A percentile compares a stretch with the other conserved stretches of the same genome.
Conservation (phyloP, 2,329 filamentous ascomycete species). For the Orbilia brochopaga region DNA sequence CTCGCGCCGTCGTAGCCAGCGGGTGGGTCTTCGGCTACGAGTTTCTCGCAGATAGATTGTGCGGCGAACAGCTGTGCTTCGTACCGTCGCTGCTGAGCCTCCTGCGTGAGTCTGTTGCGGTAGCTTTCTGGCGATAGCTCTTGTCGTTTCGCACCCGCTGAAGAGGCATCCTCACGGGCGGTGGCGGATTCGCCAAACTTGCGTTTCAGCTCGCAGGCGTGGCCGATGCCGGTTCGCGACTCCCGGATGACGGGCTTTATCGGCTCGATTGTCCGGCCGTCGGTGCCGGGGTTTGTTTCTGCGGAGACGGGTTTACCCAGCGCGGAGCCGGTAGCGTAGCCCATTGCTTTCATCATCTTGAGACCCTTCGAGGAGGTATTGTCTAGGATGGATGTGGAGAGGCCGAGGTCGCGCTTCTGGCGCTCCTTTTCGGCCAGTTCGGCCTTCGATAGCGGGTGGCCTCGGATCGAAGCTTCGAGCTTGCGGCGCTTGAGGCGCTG, state of each 20-base stretch:
- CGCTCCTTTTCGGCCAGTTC: constrained; percentile 78
- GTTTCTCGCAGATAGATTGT: constrained; percentile 79
- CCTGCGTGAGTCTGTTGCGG: constrained; percentile 71
- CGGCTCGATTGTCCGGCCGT: constrained; percentile 63
- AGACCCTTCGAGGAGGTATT: constrained; percentile 72
- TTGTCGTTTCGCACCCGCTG: constrained; percentile 65
- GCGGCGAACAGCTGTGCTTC: constrained; percentile 77
- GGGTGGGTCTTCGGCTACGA: constrained; percentile 66
- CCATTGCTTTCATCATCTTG: constrained; percentile 96
- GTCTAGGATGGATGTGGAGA: constrained; percentile 75
- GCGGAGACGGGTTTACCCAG: constrained; percentile 68
- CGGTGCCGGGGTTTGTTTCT: constrained; percentile 26
- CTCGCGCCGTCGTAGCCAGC: constrained; percentile 8
- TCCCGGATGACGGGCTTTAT: constrained; percentile 71
- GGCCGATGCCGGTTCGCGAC: constrained; percentile 84
- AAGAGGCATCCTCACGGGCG: constrained; percentile 51
- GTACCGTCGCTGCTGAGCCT: constrained; percentile 70
- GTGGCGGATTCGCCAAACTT: constrained; percentile 71
- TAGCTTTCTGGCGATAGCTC: constrained; percentile 74
- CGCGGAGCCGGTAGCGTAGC: constrained; percentile 77
- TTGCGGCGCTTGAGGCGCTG: constrained; percentile 43
- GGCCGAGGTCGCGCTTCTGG: constrained; percentile 73
- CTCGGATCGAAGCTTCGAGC: constrained; percentile 69
- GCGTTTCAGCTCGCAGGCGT: constrained; percentile 82
- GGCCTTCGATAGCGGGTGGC: constrained; percentile 76